A percentile compares a stretch with the other conserved stretches of the same genome.
Conservation (phyloP, 2,329 filamentous ascomycete genomes). For the Pseudodiploospora longispora region DNA sequence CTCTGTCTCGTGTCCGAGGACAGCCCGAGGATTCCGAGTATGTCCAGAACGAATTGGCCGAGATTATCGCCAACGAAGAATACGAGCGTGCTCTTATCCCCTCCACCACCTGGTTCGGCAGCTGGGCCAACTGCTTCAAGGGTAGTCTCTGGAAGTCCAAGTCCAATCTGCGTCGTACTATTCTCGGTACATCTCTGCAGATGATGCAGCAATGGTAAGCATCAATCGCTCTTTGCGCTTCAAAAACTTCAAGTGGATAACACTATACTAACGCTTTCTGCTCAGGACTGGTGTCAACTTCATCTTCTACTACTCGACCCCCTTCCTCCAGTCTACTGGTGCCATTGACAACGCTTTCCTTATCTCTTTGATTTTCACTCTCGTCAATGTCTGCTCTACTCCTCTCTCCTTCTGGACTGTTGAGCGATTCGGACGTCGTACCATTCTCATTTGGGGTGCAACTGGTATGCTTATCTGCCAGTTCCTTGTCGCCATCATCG, state of each 20-base stretch:
- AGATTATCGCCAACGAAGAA: constrained; percentile 84
- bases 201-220: constrained; percentile 66
- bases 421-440: constrained; percentile 72
- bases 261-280: constrained; percentile 5
- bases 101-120: constrained; percentile 53
- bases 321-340: constrained; percentile 73
- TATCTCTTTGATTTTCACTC: constrained; percentile 76
- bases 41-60: constrained; percentile 70
- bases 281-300: constrained; percentile 78
- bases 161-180: constrained; percentile 62
- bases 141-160: constrained; percentile 55
- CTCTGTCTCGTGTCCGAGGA: constrained; percentile 63
- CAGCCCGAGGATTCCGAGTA: constrained; percentile 65
- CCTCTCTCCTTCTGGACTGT: constrained; percentile 82
- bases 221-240: background rate
- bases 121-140: constrained; percentile 62
- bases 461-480: constrained; percentile 78
- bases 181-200: constrained; percentile 64
- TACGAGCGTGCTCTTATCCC: constrained; percentile 69
- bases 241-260: background rate
- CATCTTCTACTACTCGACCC: constrained; percentile 80
- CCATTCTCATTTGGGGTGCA: constrained; percentile 71
- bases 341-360: constrained; percentile 73
- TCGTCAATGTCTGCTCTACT: constrained; percentile 81
- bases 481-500: constrained; percentile 75